Conservation (phyloP, 495 filamentous ascomycete genomes). For the Baudoinia panamericana region DNA sequence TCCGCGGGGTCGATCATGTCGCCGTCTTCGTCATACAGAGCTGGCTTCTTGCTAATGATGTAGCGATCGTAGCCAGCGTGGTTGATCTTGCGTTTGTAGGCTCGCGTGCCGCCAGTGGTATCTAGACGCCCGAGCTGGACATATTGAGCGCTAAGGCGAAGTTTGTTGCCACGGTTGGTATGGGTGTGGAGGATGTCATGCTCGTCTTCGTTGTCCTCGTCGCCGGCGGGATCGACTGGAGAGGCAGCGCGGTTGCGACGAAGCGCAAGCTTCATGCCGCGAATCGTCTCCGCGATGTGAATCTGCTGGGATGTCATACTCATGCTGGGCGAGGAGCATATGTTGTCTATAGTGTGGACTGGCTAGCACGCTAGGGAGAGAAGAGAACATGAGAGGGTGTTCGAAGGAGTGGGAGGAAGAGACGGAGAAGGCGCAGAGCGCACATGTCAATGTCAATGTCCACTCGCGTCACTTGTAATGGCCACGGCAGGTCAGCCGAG, state of each 20-base stretch:
- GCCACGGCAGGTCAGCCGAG: too few species aligned
- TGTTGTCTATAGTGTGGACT: too few species aligned
- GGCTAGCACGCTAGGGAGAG: too few species aligned
- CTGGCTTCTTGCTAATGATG: conserved; percentile 66
- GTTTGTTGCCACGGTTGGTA: conserved; percentile 85
- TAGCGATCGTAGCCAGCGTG: conserved; percentile 74
- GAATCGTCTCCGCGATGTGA: conserved; percentile 58
- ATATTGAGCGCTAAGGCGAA: conserved; percentile 69
- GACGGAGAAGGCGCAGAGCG: too few species aligned
- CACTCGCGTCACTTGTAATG: too few species aligned
- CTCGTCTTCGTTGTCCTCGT: conserved; percentile 60
- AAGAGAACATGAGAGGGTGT: too few species aligned
- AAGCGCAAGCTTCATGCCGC: conserved; percentile 61
- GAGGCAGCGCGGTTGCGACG: conserved; percentile 20
- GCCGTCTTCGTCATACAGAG: conserved; percentile 70
- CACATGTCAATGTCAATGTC: too few species aligned
- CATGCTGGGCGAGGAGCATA: background rate
- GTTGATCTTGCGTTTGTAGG: conserved; percentile 72
- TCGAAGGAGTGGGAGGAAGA: too few species aligned
- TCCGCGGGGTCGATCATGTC: conserved; percentile 63
- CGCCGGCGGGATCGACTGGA: conserved; percentile 34
- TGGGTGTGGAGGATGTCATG: conserved; percentile 44
- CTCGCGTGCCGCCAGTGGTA: conserved; percentile 51
- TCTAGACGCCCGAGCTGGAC: conserved; percentile 65
- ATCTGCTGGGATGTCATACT: conserved; percentile 66